phyloP scores from a whole-genome alignment of 2,329 filamentous ascomycete genomes.

The Botrytis fragariae region DNA sequence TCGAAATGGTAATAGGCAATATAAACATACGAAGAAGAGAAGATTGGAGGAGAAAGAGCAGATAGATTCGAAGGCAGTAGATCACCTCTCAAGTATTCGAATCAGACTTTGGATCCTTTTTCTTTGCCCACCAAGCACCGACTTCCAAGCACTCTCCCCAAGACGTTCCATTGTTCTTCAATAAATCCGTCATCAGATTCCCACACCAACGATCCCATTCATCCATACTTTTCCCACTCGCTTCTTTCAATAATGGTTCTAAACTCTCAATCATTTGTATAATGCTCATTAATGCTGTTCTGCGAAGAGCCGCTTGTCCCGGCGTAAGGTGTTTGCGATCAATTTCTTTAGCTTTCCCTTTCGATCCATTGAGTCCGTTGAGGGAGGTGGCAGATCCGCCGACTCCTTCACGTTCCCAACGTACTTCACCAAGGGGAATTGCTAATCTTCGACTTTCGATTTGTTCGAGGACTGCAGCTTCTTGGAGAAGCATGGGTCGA shows the following conservation, averaged over 20 bases:
- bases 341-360: slow-evolving; percentile 35
- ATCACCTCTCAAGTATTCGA: neutral
- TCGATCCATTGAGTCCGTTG: slow-evolving; percentile 50
- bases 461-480: slow-evolving; percentile 68
- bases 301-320: slow-evolving; percentile 70
- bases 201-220: slow-evolving; percentile 91
- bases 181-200: slow-evolving; percentile 80
- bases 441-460: slow-evolving; percentile 74
- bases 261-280: slow-evolving; percentile 82
- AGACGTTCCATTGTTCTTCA: slow-evolving; percentile 73
- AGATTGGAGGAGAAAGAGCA: neutral
- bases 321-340: slow-evolving; percentile 40
- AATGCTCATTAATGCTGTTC: slow-evolving; percentile 77
- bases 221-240: slow-evolving; percentile 81
- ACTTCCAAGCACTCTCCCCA: slow-evolving; percentile 85
- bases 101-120: slow-evolving; percentile 59
- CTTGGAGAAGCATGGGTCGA: slow-evolving; percentile 74
- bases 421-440: slow-evolving; percentile 79
- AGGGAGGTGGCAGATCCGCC: slow-evolving; percentile 59
- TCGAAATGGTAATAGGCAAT: neutral
- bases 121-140: slow-evolving; percentile 87
- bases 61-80: neutral
- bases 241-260: slow-evolving; percentile 77
- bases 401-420: slow-evolving; percentile 79
- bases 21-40: neutral